These are phyloP conservation scores for Mycena rosella DNA, from an alignment of 768 basidiomycete genomes.

Conservation along the genomic window DNA sequence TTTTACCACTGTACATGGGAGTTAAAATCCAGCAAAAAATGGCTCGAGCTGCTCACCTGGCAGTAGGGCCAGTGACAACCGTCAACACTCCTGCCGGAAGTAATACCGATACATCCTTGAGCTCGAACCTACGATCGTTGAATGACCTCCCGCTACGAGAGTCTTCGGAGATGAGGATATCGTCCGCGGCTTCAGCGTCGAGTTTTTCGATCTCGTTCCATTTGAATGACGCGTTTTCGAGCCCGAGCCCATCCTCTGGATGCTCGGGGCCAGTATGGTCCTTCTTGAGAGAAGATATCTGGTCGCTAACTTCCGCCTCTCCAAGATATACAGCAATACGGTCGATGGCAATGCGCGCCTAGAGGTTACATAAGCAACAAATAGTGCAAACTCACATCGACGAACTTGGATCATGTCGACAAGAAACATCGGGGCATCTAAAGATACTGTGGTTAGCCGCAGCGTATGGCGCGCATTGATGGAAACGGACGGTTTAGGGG, in stretches of 20 bases:
- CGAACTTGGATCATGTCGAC: slow-evolving; percentile 78
- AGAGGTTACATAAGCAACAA: neutral
- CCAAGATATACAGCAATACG: slow-evolving; percentile 77
- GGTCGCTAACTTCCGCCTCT: slow-evolving; percentile 79
- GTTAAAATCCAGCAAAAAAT: neutral
- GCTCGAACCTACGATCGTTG: slow-evolving; percentile 67
- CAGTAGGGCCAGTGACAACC: slow-evolving; percentile 83
- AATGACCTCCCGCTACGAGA: slow-evolving; percentile 14
- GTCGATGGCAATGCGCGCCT: slow-evolving; percentile 75
- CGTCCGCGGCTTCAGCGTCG: neutral
- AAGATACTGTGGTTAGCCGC: neutral
- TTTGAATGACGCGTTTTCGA: slow-evolving; percentile 70
- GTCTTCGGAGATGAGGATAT: neutral
- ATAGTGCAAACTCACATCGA: neutral
- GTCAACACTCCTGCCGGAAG: slow-evolving; percentile 83
- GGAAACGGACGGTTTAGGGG: slow-evolving; percentile 1
- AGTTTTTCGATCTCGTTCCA: slow-evolving; percentile 68
- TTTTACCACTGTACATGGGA: slow-evolving; percentile 70
- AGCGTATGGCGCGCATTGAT: neutral
- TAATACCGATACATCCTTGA: slow-evolving; percentile 72
- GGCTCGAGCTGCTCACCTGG: slow-evolving; percentile 41
- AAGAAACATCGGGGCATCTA: slow-evolving; percentile 79
- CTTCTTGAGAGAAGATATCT: slow-evolving; percentile 74
- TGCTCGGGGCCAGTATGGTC: slow-evolving; percentile 37
- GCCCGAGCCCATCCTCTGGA: slow-evolving; percentile 61